Conservation (phyloP, 2,329 filamentous ascomycete species). For the Tolypocladium album region DNA sequence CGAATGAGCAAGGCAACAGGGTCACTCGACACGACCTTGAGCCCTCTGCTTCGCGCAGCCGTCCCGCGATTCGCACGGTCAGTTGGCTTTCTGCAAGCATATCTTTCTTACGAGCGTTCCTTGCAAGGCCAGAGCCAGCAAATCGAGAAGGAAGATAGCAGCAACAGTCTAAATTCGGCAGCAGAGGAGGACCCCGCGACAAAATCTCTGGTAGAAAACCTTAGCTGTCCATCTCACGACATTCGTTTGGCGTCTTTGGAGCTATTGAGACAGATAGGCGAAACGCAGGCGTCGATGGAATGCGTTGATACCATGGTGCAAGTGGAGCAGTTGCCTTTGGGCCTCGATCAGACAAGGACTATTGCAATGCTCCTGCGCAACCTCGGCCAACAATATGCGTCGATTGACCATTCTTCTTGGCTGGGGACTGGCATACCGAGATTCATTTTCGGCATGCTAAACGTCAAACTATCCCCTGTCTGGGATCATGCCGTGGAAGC, state of each 20-base stretch:
- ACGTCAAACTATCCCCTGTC: constrained; percentile 70
- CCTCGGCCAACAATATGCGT: constrained; percentile 53
- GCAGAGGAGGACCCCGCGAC: constrained; percentile 51
- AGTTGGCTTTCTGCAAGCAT: constrained; percentile 54
- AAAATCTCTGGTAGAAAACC: constrained; percentile 56
- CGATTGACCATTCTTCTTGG: constrained; percentile 49
- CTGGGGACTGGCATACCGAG: constrained; percentile 62
- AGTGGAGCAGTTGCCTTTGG: constrained; percentile 70
- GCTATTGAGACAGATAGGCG: constrained; percentile 51
- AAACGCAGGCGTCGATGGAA: constrained; percentile 11
- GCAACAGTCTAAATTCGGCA: constrained; percentile 30
- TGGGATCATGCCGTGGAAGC: constrained; percentile 78
- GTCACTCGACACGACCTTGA: constrained; percentile 48
- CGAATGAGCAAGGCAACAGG: constrained; percentile 51
- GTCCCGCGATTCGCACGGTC: constrained; percentile 56
- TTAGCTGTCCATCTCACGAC: constrained; percentile 64
- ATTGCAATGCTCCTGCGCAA: constrained; percentile 82
- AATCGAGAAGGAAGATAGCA: constrained; percentile 12
- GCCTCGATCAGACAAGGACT: constrained; percentile 62
- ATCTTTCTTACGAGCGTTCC: constrained; percentile 42
- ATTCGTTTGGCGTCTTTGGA: constrained; percentile 64
- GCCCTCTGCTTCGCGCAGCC: constrained; percentile 53
- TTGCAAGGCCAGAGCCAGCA: constrained; percentile 7
- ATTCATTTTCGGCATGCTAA: constrained; percentile 83
- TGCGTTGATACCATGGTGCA: constrained; percentile 51